Conservation (phyloP, 2,329 filamentous ascomycete species). For the Amylocarpus encephaloides region DNA sequence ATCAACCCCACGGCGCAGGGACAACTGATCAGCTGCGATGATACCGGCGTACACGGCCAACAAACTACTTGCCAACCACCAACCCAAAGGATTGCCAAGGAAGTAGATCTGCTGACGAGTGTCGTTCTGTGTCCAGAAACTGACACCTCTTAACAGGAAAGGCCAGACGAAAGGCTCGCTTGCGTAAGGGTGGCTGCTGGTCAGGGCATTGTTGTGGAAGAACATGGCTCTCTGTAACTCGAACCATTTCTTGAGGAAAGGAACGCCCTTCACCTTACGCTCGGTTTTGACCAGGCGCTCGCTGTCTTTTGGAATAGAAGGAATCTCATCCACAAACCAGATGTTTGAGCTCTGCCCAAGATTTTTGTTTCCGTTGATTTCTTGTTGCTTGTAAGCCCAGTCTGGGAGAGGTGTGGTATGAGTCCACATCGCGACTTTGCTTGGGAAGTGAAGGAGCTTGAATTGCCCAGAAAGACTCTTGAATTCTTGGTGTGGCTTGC, state of each 20-base stretch:
- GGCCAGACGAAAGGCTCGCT: slow-evolving; percentile 97
- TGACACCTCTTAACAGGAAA: slow-evolving; percentile 92
- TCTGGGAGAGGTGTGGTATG: slow-evolving; percentile 92
- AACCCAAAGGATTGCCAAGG: slow-evolving; percentile 90
- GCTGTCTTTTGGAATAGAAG: slow-evolving; percentile 62
- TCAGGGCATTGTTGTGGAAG: slow-evolving; percentile 97
- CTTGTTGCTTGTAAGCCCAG: slow-evolving; percentile 94
- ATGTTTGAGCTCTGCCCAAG: slow-evolving; percentile 82
- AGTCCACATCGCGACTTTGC: slow-evolving; percentile 99
- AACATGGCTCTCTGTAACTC: slow-evolving; percentile 98
- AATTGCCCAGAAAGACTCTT: slow-evolving; percentile 89
- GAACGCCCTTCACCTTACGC: slow-evolving; percentile 72
- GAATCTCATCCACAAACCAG: slow-evolving; percentile 88
- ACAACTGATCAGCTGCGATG: slow-evolving; percentile 86
- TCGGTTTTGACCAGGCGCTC: slow-evolving; percentile 70
- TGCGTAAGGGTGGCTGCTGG: slow-evolving; percentile 92
- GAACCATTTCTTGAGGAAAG: slow-evolving; percentile 91
- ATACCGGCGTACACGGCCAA: slow-evolving; percentile 92
- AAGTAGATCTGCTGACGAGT: slow-evolving; percentile 98
- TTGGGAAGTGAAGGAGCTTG: slow-evolving; percentile 90
- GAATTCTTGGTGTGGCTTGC: slow-evolving; percentile 75
- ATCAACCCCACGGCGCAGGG: slow-evolving; percentile 85
- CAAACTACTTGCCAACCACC: slow-evolving; percentile 92
- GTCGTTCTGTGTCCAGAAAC: slow-evolving; percentile 97
- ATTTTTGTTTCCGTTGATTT: slow-evolving; percentile 99